A percentile compares a stretch with the other conserved stretches of the same genome.
Evolutionary conservation across 306 rosid genomes (phyloP).

Genomic region (Dicorynia guianensis): DNA sequence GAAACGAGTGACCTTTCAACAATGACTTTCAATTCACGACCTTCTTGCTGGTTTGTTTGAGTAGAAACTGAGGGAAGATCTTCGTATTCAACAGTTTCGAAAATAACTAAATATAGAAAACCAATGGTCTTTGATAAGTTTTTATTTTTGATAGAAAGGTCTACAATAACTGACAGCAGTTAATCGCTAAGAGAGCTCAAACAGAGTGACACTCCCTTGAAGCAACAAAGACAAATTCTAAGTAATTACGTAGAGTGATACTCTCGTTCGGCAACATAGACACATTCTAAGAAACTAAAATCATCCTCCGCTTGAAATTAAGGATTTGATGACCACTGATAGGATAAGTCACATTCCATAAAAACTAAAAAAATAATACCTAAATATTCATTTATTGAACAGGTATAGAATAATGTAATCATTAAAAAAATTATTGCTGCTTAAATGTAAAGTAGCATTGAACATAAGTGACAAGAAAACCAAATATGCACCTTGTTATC

Average conservation of each 20-base stretch:
- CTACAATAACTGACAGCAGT: conserved; percentile 29
- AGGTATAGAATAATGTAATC: neutral
- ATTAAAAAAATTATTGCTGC: conserved; percentile 13
- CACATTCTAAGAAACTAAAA: conserved; percentile 8
- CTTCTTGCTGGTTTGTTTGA: conserved; percentile 61
- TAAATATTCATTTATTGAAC: conserved; percentile 21
- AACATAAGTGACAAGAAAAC: conserved; percentile 40
- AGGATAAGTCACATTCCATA: conserved; percentile 29
- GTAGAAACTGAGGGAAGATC: conserved; percentile 64
- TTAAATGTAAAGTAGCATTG: conserved; percentile 33
- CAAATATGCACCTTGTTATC: conserved; percentile 84
- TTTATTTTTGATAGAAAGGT: too few relatives aligned
- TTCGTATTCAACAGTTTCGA: conserved; percentile 63
- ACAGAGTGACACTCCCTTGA: conserved; percentile 35
- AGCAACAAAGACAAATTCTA: conserved; percentile 3
- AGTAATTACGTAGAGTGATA: too few relatives aligned
- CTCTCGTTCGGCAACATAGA: too few relatives aligned
- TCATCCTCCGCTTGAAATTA: conserved; percentile 29
- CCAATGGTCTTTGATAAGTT: neutral
- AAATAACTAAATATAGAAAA: conserved; percentile 15
- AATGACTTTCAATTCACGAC: conserved; percentile 84
- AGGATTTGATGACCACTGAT: conserved; percentile 31
- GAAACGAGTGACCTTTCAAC: conserved; percentile 98
- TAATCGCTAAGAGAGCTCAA: conserved; percentile 16
- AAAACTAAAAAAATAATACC: conserved; percentile 7